Percentiles rank a stretch among this genome's conserved stretches.
phyloP scores from a whole-genome alignment of 768 basidiomycete species.

The Lactarius indigo region DNA sequence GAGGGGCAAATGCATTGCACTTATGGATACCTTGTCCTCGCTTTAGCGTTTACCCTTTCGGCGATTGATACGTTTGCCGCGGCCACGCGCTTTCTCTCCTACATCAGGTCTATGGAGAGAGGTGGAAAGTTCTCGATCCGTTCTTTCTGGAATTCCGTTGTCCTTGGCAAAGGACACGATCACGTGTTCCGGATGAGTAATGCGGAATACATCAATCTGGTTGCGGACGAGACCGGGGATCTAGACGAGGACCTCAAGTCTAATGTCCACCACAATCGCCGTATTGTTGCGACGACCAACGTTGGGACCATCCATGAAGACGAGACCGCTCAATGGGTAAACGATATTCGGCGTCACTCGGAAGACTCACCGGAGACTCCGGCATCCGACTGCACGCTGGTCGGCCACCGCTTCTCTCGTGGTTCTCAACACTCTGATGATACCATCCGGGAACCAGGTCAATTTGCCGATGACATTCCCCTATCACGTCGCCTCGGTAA shows the following conservation, averaged over 20 bases:
- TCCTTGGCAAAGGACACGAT: constrained; percentile 45
- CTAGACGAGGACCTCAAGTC: constrained; percentile 47
- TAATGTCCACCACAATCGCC: constrained; percentile 8
- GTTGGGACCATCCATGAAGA: constrained; percentile 28
- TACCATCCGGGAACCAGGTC: constrained; percentile 44
- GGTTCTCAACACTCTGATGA: constrained; percentile 52
- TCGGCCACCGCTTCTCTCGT: constrained; percentile 42
- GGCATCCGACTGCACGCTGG: constrained; percentile 52
- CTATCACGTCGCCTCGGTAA: constrained; percentile 43
- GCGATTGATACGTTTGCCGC: constrained; percentile 51
- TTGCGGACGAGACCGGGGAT: constrained; percentile 52
- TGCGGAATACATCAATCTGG: constrained; percentile 60
- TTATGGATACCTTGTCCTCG: constrained; percentile 57
- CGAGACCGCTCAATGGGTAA: constrained; percentile 53
- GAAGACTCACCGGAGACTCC: constrained; percentile 44
- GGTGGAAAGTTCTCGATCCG: constrained; percentile 43
- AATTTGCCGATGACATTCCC: constrained; percentile 22
- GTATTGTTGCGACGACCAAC: constrained; percentile 6
- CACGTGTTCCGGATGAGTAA: constrained; percentile 19
- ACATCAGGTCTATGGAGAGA: constrained; percentile 35
- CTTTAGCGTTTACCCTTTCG: constrained; percentile 45
- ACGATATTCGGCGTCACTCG: constrained; percentile 40
- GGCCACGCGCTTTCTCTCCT: constrained; percentile 49
- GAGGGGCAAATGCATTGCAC: constrained; percentile 56
- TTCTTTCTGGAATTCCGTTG: constrained; percentile 53